Base-by-base conservation (phyloP, 2,329 filamentous ascomycete species). In the Ophiostoma novo-ulmi region DNA sequence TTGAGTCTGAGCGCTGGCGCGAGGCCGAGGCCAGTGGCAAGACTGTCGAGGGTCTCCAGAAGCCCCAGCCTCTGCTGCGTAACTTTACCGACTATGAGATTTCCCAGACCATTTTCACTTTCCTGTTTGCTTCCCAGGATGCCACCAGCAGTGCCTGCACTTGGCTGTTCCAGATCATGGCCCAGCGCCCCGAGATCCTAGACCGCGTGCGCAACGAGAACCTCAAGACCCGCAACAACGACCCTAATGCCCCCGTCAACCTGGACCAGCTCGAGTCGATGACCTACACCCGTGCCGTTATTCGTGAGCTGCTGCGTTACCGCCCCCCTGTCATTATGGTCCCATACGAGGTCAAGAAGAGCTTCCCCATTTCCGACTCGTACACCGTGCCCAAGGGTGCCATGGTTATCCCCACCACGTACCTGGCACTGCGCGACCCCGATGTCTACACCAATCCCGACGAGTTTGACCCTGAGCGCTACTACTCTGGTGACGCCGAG, bases 291-390 rank as follows among this genome's bases (percentile, higher is more conserved):
- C 91, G 93, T 72, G 94, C 93, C 58, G 92, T 97, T 63, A 91
- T 98, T 75, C 93, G 91, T 76, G 93, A 97, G 83, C 90, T 93
- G 71, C 87, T 97, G 74, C 92, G 95, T 78, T 98, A 96, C 85
- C 91, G 94, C 71, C 95, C 95, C 74, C 95, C 95, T 71, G 95
- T 99, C 77, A 87, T 97, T 80, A 97, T 99, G 93, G 92, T 97
- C 68, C 95, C 95, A 44, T 98, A 98, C 81, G 80, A 94, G 73
- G 92, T 89, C 74, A 98, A 98, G 89, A 97, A 97, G 85, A 83
- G 91, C 70, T 99, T 98, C 86, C 94, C 94, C 68, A 90, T 99
- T 76, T 93, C 91, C 36, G 87, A 91, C 48, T 86, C 84, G 48
- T 97, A 98, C 82, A 97, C 93, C n/a, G 89, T 94, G 68, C 92